These are phyloP conservation scores for Mycena citricolor DNA, from an alignment of 1,284 basidiomycete species.

Conservation along the genomic window DNA sequence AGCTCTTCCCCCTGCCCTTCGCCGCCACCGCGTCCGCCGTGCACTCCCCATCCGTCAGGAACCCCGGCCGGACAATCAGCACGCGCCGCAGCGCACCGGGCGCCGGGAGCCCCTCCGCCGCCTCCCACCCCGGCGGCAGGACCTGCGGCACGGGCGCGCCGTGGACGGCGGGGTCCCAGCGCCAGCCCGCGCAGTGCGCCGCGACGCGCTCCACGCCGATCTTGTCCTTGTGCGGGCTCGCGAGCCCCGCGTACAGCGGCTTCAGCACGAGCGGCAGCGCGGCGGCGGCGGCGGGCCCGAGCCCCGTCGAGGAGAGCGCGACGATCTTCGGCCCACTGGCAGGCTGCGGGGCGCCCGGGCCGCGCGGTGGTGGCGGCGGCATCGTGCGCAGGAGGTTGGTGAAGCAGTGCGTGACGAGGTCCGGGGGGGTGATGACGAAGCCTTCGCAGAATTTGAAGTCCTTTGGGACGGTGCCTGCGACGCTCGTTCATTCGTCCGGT, in stretches of 20 bases:
- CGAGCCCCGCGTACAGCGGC: conserved; percentile 46
- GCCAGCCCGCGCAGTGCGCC: conserved; percentile 44
- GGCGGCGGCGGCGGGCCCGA: conserved; percentile 44
- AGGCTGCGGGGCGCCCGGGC: conserved; percentile 32
- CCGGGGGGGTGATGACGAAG: conserved; percentile 40
- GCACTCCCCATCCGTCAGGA: conserved; percentile 59
- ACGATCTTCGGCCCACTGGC: too few relatives aligned
- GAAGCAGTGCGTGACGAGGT: conserved; percentile 51
- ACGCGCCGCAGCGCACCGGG: conserved; percentile 44
- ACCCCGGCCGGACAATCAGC: conserved; percentile 54
- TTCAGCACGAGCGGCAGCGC: conserved; percentile 50
- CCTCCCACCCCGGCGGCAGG: conserved; percentile 42
- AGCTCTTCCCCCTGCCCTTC: conserved; percentile 29
- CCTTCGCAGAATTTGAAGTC: conserved; percentile 45
- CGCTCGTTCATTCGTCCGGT: neutral
- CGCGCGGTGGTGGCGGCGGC: too few relatives aligned
- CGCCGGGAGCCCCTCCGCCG: conserved; percentile 37
- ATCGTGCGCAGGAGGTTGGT: conserved; percentile 50
- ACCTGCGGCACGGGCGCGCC: conserved; percentile 39
- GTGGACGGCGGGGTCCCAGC: conserved; percentile 24
- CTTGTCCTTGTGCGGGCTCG: conserved; percentile 56
- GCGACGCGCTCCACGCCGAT: conserved; percentile 51
- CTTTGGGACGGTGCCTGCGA: too few relatives aligned
- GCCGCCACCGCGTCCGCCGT: conserved; percentile 39
- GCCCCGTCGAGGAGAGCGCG: conserved; percentile 50